Conservation (phyloP, 2,329 filamentous ascomycete species). For the Calonectria naviculata region DNA sequence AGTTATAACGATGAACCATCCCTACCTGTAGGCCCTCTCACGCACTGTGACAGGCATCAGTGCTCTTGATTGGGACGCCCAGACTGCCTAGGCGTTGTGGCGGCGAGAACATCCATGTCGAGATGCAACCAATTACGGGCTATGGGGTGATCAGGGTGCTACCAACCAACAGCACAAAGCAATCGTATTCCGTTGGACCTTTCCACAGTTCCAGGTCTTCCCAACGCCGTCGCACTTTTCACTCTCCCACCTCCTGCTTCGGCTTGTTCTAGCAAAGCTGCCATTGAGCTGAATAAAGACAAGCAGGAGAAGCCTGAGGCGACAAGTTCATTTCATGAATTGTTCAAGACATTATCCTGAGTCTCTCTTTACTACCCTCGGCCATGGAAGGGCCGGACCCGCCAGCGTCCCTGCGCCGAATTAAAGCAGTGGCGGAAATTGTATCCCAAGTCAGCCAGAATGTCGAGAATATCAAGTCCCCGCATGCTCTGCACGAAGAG, state of each 20-base stretch:
- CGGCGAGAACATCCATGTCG: background rate
- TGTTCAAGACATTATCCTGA: background rate
- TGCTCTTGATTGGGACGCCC: background rate
- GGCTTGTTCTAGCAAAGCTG: background rate
- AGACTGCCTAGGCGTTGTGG: background rate
- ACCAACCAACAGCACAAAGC: conserved; percentile 3
- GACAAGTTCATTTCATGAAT: background rate
- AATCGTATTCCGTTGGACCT: background rate
- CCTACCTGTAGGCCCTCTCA: background rate
- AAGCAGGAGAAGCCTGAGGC: background rate
- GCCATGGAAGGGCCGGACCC: background rate
- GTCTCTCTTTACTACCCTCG: background rate
- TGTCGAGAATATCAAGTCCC: background rate
- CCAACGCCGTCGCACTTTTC: background rate
- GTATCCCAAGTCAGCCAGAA: background rate
- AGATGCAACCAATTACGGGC: background rate
- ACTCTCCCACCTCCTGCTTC: background rate
- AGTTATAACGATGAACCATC: background rate
- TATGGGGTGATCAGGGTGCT: background rate
- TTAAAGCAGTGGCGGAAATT: background rate
- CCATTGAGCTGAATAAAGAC: background rate
- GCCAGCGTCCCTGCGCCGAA: background rate
- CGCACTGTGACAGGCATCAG: background rate
- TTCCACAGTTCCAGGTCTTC: background rate
- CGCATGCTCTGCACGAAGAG: background rate